These are phyloP conservation scores for Rhynchosporium secalis DNA, from an alignment of 2,329 filamentous ascomycete genomes.

Conservation along the genomic window DNA sequence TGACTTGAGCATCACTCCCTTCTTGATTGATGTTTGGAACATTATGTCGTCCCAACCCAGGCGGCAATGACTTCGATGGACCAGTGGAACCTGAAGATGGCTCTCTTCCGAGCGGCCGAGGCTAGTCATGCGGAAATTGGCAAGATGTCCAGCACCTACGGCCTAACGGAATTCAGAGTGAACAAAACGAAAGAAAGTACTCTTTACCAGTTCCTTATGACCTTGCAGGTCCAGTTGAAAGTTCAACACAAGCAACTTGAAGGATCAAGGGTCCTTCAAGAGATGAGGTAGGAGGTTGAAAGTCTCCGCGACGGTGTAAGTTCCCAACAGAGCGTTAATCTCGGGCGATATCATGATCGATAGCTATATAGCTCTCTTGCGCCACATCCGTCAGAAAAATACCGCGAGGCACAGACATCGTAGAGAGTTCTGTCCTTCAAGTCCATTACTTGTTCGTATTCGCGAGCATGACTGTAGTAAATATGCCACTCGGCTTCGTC, in stretches of 20 bases:
- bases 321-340: background rate
- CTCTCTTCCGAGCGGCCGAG: no score
- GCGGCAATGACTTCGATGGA: no score
- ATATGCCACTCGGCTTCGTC: constrained; percentile 1
- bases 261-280: background rate
- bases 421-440: background rate
- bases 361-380: background rate
- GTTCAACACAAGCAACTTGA: background rate
- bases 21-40: no score
- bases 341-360: background rate
- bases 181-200: no score
- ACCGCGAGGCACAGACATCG: background rate
- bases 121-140: no score
- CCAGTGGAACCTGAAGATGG: no score
- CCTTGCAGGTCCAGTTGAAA: background rate
- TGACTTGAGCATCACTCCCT: no score
- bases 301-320: constrained; percentile 4
- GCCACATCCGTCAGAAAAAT: constrained; percentile 9
- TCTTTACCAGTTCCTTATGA: background rate
- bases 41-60: no score
- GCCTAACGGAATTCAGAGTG: no score
- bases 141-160: no score
- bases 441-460: background rate
- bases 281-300: background rate
- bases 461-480: background rate